Percentiles rank a stretch among this genome's conserved stretches.
Evolutionary conservation across 345 rosid genomes (phyloP).

Genomic region (Citrus glauca): DNA sequence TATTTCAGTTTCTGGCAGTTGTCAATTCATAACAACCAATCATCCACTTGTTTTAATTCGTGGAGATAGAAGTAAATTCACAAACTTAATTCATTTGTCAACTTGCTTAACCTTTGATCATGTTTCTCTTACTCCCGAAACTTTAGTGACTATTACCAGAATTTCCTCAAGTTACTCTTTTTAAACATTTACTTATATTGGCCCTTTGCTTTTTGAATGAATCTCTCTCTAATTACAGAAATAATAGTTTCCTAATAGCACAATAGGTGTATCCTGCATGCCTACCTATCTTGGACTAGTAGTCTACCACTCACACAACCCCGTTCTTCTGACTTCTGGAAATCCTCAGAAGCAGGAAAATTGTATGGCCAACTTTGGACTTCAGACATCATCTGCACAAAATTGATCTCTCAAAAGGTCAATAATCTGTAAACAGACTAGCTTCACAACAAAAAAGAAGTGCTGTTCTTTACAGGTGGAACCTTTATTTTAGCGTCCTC

Average conservation of each 20-base stretch:
- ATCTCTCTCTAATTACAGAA: neutral
- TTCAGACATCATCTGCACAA: constrained; percentile 59
- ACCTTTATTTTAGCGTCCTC: constrained; percentile 90
- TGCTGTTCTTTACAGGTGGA: constrained; percentile 4
- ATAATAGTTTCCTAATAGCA: constrained; percentile 6
- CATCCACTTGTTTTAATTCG: neutral
- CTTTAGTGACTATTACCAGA: neutral
- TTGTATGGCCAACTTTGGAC: constrained; percentile 83
- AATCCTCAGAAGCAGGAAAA: constrained; percentile 91
- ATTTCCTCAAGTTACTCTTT: neutral
- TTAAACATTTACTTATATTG: neutral
- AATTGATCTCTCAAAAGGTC: constrained; percentile 7
- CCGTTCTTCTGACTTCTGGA: constrained; percentile 57
- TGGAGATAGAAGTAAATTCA: neutral
- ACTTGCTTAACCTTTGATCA: neutral
- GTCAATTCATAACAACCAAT: neutral
- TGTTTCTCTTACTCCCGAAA: neutral
- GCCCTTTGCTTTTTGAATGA: neutral
- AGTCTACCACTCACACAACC: constrained; percentile 70
- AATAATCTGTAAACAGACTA: constrained; percentile 4
- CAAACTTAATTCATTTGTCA: neutral
- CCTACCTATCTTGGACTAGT: constrained; percentile 62
- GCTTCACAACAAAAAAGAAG: constrained; percentile 3
- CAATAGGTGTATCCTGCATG: constrained; percentile 3
- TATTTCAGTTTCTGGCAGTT: neutral